Evolutionary conservation across 441 rosid genomes (phyloP), one percentile per base, ranked within the genome.

Genomic region (Populus hybrid): DNA sequence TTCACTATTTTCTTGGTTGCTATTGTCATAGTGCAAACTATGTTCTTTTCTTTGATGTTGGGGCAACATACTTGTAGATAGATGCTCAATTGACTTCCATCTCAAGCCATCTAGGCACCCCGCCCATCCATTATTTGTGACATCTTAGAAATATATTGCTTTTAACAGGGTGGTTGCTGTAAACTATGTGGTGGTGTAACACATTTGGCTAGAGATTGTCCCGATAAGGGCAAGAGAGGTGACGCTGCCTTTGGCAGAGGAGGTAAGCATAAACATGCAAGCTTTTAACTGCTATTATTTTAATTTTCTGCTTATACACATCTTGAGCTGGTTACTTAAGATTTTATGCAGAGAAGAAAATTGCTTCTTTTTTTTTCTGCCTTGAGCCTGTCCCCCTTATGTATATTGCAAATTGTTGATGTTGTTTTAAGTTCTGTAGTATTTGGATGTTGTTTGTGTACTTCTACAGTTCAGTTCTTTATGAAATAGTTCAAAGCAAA

Each of bases 191-290:
- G 94, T 38, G 91, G 94, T 64, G 91, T 94, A 75, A 91, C 95
- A n/a, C 99, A 95, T 92, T 91, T 94, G 78, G 98, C 97, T 31
- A 95, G 72, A 85, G 97, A 95, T 82, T 95, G 97, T 71, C 95
- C 98, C 28, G 88, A 90, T 76, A 95, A 91, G 91, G 83, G 88
- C 68, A 83, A 68, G 82, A 79, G 66, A 77, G 76, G 70, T 71
- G 77, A 81, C 72, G 36, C 71, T 64, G 76, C 82, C 14, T 21
- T 82, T 65, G 77, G 35, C 72, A 75, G 45, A 45, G 69, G 84
- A 80, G 89, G 92, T 85, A 80, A 83, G 61, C 23, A 6, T 35
- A 68, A 29, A 31, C 16, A 65, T 53, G 80, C 74, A 75, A 81
- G 67, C 36, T 71, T 80, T 64, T 59, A 7, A 10, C 65, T 36